Percentiles rank a stretch among this genome's conserved stretches.
phyloP scores from a whole-genome alignment of 495 filamentous ascomycete species.

The Aspergillus baeticus region DNA sequence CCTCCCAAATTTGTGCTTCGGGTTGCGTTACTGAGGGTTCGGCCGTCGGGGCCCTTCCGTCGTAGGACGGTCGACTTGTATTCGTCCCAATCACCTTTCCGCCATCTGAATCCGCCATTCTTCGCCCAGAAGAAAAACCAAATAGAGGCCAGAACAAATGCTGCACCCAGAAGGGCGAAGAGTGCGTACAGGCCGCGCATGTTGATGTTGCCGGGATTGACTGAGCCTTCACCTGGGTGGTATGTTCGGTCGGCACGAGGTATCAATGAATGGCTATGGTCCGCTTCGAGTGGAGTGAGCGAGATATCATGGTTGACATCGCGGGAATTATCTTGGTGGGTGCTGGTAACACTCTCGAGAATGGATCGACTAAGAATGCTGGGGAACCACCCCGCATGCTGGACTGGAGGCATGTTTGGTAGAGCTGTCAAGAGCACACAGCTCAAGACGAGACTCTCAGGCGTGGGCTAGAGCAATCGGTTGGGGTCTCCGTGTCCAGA shows the following conservation, averaged over 20 bases:
- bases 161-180: conserved; percentile 80
- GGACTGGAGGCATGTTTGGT: conserved; percentile 34
- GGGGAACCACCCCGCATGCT: conserved; percentile 25
- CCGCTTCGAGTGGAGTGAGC: background rate
- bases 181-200: conserved; percentile 79
- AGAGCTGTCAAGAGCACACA: conserved; percentile 38
- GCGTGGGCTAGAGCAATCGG: background rate
- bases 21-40: conserved; percentile 75
- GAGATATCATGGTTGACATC: background rate
- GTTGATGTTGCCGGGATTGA: conserved; percentile 70
- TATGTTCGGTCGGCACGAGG: conserved; percentile 24
- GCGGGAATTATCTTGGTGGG: background rate
- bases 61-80: conserved; percentile 97
- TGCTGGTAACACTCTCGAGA: conserved; percentile 8
- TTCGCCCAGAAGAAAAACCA: conserved; percentile 99
- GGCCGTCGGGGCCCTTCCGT: conserved; percentile 85
- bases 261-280: conserved; percentile 16
- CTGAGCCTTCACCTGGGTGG: conserved; percentile 50
- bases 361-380: conserved; percentile 26
- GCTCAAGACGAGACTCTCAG: conserved; percentile 38
- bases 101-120: conserved; percentile 90
- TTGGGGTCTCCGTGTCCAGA: background rate
- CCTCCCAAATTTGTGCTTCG: conserved; percentile 78
- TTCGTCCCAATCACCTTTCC: conserved; percentile 88
- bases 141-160: conserved; percentile 71